Conservation (phyloP, 495 filamentous ascomycete genomes). For the Penicillium steckii region DNA sequence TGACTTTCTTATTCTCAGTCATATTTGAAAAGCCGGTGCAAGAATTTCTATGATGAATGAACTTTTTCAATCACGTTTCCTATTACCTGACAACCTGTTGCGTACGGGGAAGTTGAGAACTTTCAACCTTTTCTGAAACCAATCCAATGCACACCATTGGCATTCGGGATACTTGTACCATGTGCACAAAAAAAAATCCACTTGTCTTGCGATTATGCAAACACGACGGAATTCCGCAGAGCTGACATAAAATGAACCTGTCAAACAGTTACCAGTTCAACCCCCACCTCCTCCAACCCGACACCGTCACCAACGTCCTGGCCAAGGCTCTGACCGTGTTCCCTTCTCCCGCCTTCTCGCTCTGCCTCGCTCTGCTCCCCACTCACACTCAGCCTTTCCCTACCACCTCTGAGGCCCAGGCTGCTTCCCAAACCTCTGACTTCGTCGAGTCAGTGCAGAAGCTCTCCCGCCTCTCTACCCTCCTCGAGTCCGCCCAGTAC, state of each 20-base stretch:
- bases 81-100: constrained; percentile 80
- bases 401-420: constrained; percentile 56
- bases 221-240: neutral
- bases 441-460: constrained; percentile 83
- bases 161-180: neutral
- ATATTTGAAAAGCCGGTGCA: constrained; percentile 1
- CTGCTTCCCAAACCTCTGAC: constrained; percentile 62
- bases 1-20: constrained; percentile 11
- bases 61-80: constrained; percentile 78
- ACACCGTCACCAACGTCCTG: constrained; percentile 97
- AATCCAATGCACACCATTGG: constrained; percentile 13
- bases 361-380: constrained; percentile 88
- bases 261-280: constrained; percentile 94
- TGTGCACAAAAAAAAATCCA: neutral
- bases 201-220: neutral
- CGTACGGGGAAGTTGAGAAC: constrained; percentile 35
- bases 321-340: constrained; percentile 97
- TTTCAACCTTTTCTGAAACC: constrained; percentile 33
- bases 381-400: constrained; percentile 64
- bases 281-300: constrained; percentile 93
- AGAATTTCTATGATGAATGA: constrained; percentile 60
- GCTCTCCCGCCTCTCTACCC: constrained; percentile 75
- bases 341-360: constrained; percentile 92
- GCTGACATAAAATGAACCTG: constrained; percentile 10
- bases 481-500: constrained; percentile 85